Conservation (phyloP, 1,139 yeast species). For the Kodamaea anthophila region DNA sequence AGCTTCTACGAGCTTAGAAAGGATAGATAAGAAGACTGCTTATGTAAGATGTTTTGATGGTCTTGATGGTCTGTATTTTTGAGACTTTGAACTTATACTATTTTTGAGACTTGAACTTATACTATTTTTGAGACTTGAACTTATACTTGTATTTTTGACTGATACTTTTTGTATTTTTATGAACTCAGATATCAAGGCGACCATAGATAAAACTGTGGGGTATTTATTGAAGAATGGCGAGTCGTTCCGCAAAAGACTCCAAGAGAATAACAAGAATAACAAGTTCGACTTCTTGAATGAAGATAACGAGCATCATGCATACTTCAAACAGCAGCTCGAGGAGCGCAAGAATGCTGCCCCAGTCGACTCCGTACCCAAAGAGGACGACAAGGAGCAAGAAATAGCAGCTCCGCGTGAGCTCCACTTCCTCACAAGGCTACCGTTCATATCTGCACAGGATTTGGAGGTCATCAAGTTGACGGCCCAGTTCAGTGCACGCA, state of each 20-base stretch:
- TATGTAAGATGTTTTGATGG: too few species aligned
- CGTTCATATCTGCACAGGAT: slow-evolving; percentile 59
- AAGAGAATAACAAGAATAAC: slow-evolving; percentile 38
- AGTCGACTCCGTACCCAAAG: slow-evolving; percentile 16
- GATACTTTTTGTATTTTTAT: too few species aligned
- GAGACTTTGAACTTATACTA: too few species aligned
- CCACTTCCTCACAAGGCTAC: slow-evolving; percentile 43
- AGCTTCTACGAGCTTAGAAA: too few species aligned
- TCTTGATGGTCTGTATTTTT: too few species aligned
- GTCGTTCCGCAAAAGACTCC: slow-evolving; percentile 57
- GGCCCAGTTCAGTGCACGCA: slow-evolving; percentile 60
- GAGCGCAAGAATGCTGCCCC: neutral
- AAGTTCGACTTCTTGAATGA: slow-evolving; percentile 60
- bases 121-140: too few species aligned
- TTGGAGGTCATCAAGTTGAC: slow-evolving; percentile 63
- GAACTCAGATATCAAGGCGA: slow-evolving; percentile 31
- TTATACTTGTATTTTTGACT: too few species aligned
- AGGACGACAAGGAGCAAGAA: slow-evolving; percentile 11
- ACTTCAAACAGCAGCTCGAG: slow-evolving; percentile 38
- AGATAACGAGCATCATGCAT: slow-evolving; percentile 50
- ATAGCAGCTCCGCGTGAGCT: slow-evolving; percentile 29
- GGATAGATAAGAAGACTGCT: too few species aligned
- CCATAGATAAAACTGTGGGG: slow-evolving; percentile 66
- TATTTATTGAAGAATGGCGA: slow-evolving; percentile 67
- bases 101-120: too few species aligned